A percentile compares a stretch with the other conserved stretches of the same genome.
Conservation (phyloP, 192 early-diverging fungal species). For the Umbelopsis sp. region DNA sequence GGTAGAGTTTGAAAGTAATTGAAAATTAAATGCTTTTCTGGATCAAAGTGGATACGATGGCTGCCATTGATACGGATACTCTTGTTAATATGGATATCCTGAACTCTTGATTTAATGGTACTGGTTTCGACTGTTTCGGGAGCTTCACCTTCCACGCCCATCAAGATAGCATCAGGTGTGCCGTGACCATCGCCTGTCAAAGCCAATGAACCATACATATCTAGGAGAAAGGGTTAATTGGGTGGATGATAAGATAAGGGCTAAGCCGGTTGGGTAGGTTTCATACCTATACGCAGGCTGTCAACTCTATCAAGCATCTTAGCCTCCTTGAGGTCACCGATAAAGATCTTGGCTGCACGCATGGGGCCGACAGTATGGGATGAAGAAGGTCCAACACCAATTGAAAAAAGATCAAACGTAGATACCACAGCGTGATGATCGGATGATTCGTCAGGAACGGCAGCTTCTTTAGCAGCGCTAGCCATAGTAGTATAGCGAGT, state of each 20-base stretch:
- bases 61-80: constrained; percentile 73
- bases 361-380: constrained; percentile 95
- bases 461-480: neutral
- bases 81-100: constrained; percentile 73
- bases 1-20: constrained; percentile 86
- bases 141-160: constrained; percentile 90
- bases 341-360: constrained; percentile 94
- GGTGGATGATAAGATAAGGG: neutral
- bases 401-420: constrained; percentile 94
- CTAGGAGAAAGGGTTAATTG: constrained; percentile 38
- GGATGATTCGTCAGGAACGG: constrained; percentile 18
- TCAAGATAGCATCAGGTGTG: constrained; percentile 88
- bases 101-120: constrained; percentile 72
- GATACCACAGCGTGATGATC: constrained; percentile 83
- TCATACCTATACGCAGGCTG: constrained; percentile 41
- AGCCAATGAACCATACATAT: constrained; percentile 93
- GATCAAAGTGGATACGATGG: constrained; percentile 81
- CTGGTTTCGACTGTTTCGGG: constrained; percentile 84
- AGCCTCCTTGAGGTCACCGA: constrained; percentile 78
- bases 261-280: neutral
- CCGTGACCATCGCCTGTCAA: constrained; percentile 95
- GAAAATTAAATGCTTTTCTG: constrained; percentile 84
- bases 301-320: constrained; percentile 58
- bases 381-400: constrained; percentile 94
- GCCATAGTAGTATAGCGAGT: constrained; percentile 23